phyloP scores from a whole-genome alignment of 257 asterid genomes.

The Marsdenia floribunda region DNA sequence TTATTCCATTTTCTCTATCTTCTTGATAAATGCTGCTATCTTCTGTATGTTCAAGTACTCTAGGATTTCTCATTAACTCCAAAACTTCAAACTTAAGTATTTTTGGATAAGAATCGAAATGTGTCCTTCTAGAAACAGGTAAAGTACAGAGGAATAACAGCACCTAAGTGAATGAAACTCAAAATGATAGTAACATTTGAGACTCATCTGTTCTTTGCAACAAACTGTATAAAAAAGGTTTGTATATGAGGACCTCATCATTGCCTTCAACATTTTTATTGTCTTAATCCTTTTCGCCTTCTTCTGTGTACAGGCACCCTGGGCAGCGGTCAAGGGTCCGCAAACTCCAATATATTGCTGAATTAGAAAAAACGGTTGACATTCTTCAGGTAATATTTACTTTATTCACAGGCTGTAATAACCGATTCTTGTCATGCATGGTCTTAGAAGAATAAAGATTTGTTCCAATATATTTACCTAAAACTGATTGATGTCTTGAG shows the following conservation, averaged over 20 bases:
- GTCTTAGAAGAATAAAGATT: neutral
- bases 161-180: neutral
- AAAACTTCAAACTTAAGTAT: no score
- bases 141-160: neutral
- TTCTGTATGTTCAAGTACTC: neutral
- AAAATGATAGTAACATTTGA: neutral
- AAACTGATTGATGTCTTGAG: neutral
- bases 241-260: neutral
- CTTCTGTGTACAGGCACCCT: conserved; percentile 55
- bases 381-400: conserved; percentile 50
- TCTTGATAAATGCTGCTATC: neutral
- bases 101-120: neutral
- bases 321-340: conserved; percentile 82
- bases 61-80: neutral
- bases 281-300: neutral
- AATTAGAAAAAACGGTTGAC: conserved; percentile 64
- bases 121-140: neutral
- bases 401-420: neutral
- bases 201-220: neutral
- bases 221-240: neutral
- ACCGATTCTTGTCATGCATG: neutral
- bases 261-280: neutral
- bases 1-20: neutral
- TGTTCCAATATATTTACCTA: neutral
- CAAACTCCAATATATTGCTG: conserved; percentile 74